Evolutionary conservation across 306 rosid genomes (phyloP).

Genomic region (Datisca glomerata): DNA sequence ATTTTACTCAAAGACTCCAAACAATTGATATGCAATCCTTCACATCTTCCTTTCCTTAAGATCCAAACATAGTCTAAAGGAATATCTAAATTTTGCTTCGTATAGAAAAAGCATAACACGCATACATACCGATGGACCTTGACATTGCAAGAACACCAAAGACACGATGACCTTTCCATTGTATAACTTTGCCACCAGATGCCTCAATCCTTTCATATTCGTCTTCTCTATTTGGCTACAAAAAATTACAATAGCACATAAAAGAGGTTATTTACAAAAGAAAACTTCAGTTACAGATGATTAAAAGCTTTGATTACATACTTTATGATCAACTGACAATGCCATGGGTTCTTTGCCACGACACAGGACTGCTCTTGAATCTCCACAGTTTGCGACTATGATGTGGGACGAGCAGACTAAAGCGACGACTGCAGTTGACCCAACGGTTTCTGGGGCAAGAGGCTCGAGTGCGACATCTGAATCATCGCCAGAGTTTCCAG

Average conservation of each 20-base stretch:
- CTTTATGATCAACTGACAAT: background rate
- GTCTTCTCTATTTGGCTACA: constrained; percentile 50
- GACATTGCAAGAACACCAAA: constrained; percentile 57
- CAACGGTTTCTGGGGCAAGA: constrained; percentile 39
- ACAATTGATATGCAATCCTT: too few relatives aligned
- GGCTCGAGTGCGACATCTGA: constrained; percentile 16
- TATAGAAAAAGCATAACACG: too few relatives aligned
- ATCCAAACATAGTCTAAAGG: too few relatives aligned
- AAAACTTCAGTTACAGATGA: too few relatives aligned
- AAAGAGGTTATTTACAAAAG: too few relatives aligned
- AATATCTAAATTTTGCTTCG: too few relatives aligned
- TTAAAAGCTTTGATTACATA: too few relatives aligned
- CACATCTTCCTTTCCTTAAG: too few relatives aligned
- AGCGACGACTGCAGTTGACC: background rate
- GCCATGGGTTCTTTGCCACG: background rate
- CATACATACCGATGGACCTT: constrained; percentile 52
- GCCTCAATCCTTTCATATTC: constrained; percentile 47
- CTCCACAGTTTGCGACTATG: background rate
- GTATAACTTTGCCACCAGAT: constrained; percentile 45
- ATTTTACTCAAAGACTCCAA: too few relatives aligned
- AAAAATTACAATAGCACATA: constrained; percentile 4
- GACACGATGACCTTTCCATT: constrained; percentile 51
- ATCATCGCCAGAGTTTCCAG: constrained; percentile 11
- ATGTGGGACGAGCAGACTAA: background rate
- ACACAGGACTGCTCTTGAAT: background rate